A percentile compares a stretch with the other conserved stretches of the same genome.
Evolutionary conservation across 176 grass and related monocot species (phyloP).

Genomic region (Phyllostachys edulis): DNA sequence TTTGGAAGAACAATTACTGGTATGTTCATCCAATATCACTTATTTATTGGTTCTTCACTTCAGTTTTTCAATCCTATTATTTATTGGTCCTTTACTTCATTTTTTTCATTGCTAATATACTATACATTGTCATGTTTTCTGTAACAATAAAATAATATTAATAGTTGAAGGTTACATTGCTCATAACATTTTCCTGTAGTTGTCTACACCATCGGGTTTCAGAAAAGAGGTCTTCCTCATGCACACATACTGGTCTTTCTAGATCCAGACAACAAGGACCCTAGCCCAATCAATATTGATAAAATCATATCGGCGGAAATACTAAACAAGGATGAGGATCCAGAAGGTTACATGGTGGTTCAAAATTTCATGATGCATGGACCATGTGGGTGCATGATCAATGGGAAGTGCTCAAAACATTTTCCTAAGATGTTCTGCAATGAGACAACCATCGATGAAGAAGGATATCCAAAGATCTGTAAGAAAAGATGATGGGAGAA

Average conservation of each 20-base stretch:
- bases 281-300: too few species aligned
- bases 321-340: neutral
- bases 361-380: conserved; percentile 39
- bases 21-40: too few species aligned
- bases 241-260: conserved; percentile 28
- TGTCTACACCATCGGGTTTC: conserved; percentile 9
- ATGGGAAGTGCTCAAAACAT: conserved; percentile 28
- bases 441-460: conserved; percentile 21
- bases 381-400: conserved; percentile 39
- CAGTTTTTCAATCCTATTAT: too few species aligned
- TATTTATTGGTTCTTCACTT: too few species aligned
- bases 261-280: neutral
- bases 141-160: too few species aligned
- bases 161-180: too few species aligned
- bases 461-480: conserved; percentile 24
- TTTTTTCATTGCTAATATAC: too few species aligned
- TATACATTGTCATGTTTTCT: too few species aligned
- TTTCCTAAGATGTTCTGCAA: neutral
- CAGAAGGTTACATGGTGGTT: neutral
- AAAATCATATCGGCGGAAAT: conserved; percentile 23
- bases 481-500: neutral
- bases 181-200: neutral
- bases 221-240: conserved; percentile 31
- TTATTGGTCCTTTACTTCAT: too few species aligned
- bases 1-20: neutral